Evolutionary conservation across 371 early-diverging fungal genomes (phyloP).

Genomic region (Coemansia sp.): DNA sequence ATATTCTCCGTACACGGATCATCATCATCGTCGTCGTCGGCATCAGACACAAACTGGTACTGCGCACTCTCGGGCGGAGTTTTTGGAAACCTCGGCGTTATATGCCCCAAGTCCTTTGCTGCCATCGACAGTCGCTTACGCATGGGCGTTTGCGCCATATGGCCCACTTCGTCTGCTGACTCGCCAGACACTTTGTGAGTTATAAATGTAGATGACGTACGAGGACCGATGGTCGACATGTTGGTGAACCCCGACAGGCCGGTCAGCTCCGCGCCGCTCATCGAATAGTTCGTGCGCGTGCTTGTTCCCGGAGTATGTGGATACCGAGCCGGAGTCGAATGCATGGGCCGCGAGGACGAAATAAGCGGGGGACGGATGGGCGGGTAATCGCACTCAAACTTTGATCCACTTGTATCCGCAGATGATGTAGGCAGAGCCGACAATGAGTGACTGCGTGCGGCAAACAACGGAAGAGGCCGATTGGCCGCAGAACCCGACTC

Average conservation of each 20-base stretch:
- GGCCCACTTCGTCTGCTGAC: constrained; percentile 4
- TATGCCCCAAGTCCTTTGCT: constrained; percentile 29
- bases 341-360: neutral
- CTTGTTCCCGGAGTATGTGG: constrained; percentile 25
- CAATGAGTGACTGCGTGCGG: neutral
- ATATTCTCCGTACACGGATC: constrained; percentile 45
- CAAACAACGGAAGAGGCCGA: constrained; percentile 13
- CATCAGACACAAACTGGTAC: constrained; percentile 4
- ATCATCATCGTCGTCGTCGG: constrained; percentile 30
- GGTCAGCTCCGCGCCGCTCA: constrained; percentile 33
- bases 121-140: constrained; percentile 47
- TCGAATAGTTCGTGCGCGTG: constrained; percentile 19
- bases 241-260: constrained; percentile 33
- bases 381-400: constrained; percentile 17
- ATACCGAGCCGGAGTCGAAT: constrained; percentile 31
- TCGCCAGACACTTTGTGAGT: constrained; percentile 6
- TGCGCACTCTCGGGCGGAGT: constrained; percentile 3
- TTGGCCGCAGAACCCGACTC: neutral
- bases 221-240: constrained; percentile 27
- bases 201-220: constrained; percentile 4
- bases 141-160: constrained; percentile 29
- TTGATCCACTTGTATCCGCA: no score
- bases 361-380: neutral
- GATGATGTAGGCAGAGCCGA: no score
- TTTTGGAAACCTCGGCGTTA: constrained; percentile 39